Evolutionary conservation across 176 grass and related monocot species (phyloP).

Genomic region (Secale cereale): DNA sequence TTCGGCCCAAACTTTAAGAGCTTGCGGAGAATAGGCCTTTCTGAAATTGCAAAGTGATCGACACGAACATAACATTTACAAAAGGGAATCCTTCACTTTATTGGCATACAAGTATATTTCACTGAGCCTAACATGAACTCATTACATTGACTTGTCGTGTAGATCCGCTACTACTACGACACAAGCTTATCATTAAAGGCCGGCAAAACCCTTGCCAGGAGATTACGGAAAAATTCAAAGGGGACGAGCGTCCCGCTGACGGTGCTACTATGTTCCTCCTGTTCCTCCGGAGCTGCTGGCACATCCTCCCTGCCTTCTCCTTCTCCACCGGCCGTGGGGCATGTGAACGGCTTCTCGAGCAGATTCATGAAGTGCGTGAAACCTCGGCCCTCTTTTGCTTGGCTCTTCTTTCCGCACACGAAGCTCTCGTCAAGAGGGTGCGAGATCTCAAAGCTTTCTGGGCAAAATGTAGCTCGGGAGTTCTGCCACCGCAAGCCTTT

Average conservation of each 20-base stretch:
- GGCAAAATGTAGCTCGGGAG: conserved; percentile 1
- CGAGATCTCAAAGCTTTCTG: background rate
- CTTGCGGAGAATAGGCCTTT: too few species aligned
- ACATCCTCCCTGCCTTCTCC: background rate
- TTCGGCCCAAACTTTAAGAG: too few species aligned
- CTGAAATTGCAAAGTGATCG: too few species aligned
- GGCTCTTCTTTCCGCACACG: background rate
- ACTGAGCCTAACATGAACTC: background rate
- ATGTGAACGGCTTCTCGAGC: background rate
- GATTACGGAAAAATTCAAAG: background rate
- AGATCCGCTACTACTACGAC: too few species aligned
- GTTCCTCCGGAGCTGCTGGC: too few species aligned
- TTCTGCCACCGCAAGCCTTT: too few species aligned
- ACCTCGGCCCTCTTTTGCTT: background rate
- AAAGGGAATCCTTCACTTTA: too few species aligned
- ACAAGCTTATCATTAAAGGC: too few species aligned
- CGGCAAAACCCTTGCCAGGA: background rate
- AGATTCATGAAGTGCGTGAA: background rate
- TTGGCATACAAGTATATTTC: background rate
- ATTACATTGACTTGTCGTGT: background rate
- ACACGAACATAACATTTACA: too few species aligned
- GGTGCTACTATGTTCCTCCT: background rate
- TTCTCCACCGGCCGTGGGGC: background rate
- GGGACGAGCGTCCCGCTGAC: background rate
- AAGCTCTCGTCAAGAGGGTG: background rate